Evolutionary conservation across 139 green algal species (phyloP).

Genomic region (Coccomyxa sp.): DNA sequence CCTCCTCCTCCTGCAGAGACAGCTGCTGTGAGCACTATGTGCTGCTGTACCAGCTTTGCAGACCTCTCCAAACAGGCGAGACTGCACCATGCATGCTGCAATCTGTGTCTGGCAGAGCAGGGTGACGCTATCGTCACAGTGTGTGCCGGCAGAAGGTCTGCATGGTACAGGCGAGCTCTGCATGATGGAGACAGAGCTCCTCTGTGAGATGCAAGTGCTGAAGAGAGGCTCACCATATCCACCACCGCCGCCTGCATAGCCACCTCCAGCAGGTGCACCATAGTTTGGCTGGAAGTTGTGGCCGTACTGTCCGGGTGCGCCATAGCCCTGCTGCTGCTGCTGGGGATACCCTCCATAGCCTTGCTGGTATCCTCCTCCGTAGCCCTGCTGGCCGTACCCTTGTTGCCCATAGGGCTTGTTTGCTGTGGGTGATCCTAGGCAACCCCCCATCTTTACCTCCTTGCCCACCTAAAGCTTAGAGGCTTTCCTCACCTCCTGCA

Average conservation of each 20-base stretch:
- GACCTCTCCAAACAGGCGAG: too few relatives aligned
- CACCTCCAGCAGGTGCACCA: not conserved
- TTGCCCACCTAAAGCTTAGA: too few relatives aligned
- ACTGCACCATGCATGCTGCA: not conserved
- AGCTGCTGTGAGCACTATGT: not conserved
- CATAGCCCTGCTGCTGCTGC: not conserved
- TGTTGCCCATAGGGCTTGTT: not conserved
- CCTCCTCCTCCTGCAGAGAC: not conserved
- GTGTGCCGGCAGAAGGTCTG: not conserved
- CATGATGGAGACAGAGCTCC: not conserved
- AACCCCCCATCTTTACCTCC: not conserved
- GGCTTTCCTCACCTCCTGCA: too few relatives aligned
- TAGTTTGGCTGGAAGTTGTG: not conserved
- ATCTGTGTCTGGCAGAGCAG: not conserved
- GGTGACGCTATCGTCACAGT: not conserved
- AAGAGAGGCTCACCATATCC: too few relatives aligned
- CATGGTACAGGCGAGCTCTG: not conserved
- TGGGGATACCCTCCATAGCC: not conserved
- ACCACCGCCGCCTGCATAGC: too few relatives aligned
- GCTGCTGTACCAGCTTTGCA: not conserved
- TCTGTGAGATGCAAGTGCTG: not conserved
- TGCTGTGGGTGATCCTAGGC: not conserved
- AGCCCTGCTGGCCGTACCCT: not conserved
- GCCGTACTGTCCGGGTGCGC: not conserved
- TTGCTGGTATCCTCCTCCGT: not conserved